These are phyloP conservation scores for Periconia digitata DNA, from an alignment of 2,329 filamentous ascomycete species.

Conservation along the genomic window DNA sequence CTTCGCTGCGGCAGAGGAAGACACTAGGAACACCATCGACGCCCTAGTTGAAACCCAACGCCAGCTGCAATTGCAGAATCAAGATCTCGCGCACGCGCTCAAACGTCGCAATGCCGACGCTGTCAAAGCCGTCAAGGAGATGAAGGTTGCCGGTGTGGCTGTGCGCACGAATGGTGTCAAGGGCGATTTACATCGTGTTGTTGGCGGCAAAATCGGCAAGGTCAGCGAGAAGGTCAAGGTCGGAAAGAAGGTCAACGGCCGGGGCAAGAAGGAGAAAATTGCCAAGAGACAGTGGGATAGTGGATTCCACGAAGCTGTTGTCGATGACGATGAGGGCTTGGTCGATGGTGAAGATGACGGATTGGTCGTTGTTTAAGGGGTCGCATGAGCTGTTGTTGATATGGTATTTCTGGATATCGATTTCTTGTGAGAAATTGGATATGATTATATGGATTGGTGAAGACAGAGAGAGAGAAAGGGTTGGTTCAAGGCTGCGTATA, in stretches of 20 bases:
- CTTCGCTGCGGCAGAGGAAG: conserved; percentile 29
- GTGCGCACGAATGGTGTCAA: conserved; percentile 24
- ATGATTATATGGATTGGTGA: no score
- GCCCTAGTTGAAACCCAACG: conserved; percentile 29
- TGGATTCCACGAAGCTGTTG: conserved; percentile 33
- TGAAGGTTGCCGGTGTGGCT: conserved; percentile 36
- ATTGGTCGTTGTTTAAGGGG: conserved; percentile 1
- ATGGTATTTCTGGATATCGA: no score
- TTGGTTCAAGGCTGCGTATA: no score
- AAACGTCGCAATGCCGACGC: conserved; percentile 32
- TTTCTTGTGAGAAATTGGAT: no score
- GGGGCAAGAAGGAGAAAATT: conserved; percentile 25
- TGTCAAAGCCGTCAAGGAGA: conserved; percentile 32
- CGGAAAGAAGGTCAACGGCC: conserved; percentile 31
- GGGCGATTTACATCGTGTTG: conserved; percentile 27
- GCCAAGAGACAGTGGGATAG: conserved; percentile 35
- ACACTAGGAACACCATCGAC: conserved; percentile 35
- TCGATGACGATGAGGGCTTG: conserved; percentile 19
- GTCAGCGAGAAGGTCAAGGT: conserved; percentile 35
- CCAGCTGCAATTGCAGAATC: conserved; percentile 31
- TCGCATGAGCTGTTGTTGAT: no score
- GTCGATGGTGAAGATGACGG: conserved; percentile 12
- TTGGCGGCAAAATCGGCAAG: conserved; percentile 32
- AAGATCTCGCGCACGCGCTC: conserved; percentile 26
- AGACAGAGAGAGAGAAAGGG: no score